Percentiles rank a stretch among this genome's conserved stretches.
Evolutionary conservation across 495 filamentous ascomycete genomes (phyloP).

Genomic region (Parmelia sp.): DNA sequence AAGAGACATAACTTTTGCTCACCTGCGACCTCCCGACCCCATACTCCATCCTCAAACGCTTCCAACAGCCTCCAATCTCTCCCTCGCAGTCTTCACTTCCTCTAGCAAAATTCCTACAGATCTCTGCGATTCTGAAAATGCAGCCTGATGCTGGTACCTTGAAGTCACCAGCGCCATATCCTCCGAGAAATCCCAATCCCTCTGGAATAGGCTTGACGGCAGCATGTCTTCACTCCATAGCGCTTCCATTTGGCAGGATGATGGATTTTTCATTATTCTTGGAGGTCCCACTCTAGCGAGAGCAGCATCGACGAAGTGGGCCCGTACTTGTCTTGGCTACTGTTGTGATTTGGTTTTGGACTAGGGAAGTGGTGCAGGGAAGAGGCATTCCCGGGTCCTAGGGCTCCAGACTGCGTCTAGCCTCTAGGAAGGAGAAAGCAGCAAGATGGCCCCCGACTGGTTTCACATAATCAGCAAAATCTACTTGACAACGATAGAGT

Average conservation of each 20-base stretch:
- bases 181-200: conserved; percentile 49
- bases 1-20: not conserved
- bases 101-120: conserved; percentile 35
- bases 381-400: conserved; percentile 41
- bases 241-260: conserved; percentile 41
- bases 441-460: conserved; percentile 47
- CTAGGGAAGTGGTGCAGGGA: conserved; percentile 28
- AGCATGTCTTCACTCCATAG: conserved; percentile 20
- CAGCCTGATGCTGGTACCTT: conserved; percentile 47
- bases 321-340: conserved; percentile 36
- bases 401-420: no score
- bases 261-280: conserved; percentile 36
- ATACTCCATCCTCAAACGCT: not conserved
- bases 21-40: not conserved
- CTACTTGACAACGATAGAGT: not conserved
- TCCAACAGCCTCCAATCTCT: not conserved
- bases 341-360: conserved; percentile 26
- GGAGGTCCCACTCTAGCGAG: conserved; percentile 38
- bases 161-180: conserved; percentile 49
- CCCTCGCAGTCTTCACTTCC: not conserved
- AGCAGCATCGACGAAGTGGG: conserved; percentile 38
- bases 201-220: conserved; percentile 47
- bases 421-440: no score
- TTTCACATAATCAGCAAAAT: conserved; percentile 16
- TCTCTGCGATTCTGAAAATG: conserved; percentile 47